Evolutionary conservation across 2,329 filamentous ascomycete species (phyloP).

Genomic region (Phaeoacremonium minimum): DNA sequence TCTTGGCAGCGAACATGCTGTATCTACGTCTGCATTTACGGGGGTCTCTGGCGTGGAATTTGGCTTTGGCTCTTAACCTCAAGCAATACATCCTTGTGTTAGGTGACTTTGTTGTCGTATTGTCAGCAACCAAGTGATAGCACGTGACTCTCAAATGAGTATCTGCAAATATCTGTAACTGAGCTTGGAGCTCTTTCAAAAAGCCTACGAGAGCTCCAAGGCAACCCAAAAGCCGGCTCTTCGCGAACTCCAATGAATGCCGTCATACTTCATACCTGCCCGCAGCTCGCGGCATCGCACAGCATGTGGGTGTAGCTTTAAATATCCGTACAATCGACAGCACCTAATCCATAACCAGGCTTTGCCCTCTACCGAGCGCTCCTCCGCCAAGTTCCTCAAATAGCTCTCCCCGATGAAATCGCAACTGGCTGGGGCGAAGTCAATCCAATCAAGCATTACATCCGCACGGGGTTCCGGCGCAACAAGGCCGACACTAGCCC

Average conservation of each 20-base stretch:
- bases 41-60: constrained; percentile 4
- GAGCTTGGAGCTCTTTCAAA: too few relatives aligned
- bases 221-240: neutral
- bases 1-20: too few relatives aligned
- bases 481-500: constrained; percentile 55
- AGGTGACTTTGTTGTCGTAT: too few relatives aligned
- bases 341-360: constrained; percentile 36
- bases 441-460: constrained; percentile 50
- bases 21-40: constrained; percentile 9
- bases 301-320: constrained; percentile 33
- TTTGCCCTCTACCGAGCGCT: constrained; percentile 71
- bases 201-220: too few relatives aligned
- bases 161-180: too few relatives aligned
- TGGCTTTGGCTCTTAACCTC: constrained; percentile 9
- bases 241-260: constrained; percentile 22
- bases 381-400: constrained; percentile 48
- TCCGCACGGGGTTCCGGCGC: constrained; percentile 58
- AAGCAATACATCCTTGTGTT: too few relatives aligned
- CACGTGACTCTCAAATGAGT: too few relatives aligned
- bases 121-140: too few relatives aligned
- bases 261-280: constrained; percentile 38
- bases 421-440: constrained; percentile 19
- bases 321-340: constrained; percentile 4
- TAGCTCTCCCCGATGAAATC: constrained; percentile 48
- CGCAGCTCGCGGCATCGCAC: constrained; percentile 47